Base-by-base conservation (phyloP, 805 yeast species). In the Lipomyces mesembrius region DNA sequence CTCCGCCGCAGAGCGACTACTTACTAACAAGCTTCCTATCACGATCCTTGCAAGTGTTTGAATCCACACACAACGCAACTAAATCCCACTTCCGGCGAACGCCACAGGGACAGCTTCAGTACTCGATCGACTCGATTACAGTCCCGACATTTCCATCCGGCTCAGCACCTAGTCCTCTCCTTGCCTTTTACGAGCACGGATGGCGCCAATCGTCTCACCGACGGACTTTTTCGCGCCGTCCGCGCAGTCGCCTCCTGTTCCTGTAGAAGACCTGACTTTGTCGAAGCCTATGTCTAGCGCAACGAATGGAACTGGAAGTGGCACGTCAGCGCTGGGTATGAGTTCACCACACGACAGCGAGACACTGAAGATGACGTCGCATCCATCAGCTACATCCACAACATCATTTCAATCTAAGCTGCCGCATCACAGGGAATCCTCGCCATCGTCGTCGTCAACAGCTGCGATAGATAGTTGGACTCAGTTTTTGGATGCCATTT, bases 401-500 rank as follows among this genome's bases (percentile, higher is more conserved):
- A 27, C 60, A 29, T 58, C 60, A 4, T 58, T 51, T 3, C 14
- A 27, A 17, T 12, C 17, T 3, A 35, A 27, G 51, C 37, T 9
- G 14, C 25, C 53, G 25, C 60, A 58, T 22, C 52, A 7, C 53
- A 32, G 54, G 17, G 37, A 8, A 14, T 46, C 54, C 25, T 65
- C 69, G 35, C 59, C 70, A 14, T 60, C 67, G 6, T 59, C 61
- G 25, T 29, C 65, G 20, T 57, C 67, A n/a, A 61, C 67, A 2
- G 66, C 64, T 20, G 53, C 17, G 34, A 37, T 66, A 17, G 71
- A 68, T 17, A 65, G 63, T n/a, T 68, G 71, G 71, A 56, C 64
- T 12, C 65, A 57, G 34, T 68, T 68, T 49, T 65, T 68, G 11
- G 71, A 68, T 57, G 64, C 70, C 2, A 49, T 68, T 46, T 51